Percentiles rank a stretch among this genome's conserved stretches.
phyloP scores from a whole-genome alignment of 1,284 basidiomycete species.

The Fomitopsis betulina region DNA sequence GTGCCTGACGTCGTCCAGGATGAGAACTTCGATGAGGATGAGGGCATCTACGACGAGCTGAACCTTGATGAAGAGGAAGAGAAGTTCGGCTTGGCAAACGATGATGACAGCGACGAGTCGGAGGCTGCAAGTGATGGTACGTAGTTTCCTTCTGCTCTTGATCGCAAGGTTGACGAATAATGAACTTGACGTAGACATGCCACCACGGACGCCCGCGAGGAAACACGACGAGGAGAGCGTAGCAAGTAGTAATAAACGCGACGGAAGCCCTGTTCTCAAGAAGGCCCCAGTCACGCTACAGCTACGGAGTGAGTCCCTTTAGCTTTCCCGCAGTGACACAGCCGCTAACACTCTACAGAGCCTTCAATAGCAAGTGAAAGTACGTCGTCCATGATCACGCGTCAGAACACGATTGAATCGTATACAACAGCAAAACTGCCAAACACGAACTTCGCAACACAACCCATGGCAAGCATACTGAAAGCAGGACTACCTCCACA shows the following conservation, averaged over 20 bases:
- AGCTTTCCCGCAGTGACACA: not conserved
- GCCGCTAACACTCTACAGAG: constrained; percentile 28
- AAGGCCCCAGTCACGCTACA: constrained; percentile 59
- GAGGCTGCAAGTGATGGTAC: constrained; percentile 69
- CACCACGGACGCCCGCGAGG: constrained; percentile 60
- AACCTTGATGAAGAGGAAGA: constrained; percentile 98
- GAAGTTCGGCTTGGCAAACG: constrained; percentile 74
- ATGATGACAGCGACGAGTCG: constrained; percentile 70
- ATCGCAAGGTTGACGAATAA: not conserved
- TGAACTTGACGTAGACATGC: constrained; percentile 34
- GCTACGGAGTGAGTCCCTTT: constrained; percentile 52
- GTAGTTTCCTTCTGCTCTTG: not conserved
- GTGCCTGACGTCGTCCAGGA: constrained; percentile 51
- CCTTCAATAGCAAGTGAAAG: constrained; percentile 43
- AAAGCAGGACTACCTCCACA: constrained; percentile 61
- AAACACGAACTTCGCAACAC: constrained; percentile 75
- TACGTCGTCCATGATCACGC: constrained; percentile 25
- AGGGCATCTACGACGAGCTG: constrained; percentile 97
- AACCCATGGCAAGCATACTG: constrained; percentile 78
- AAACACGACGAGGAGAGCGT: constrained; percentile 75
- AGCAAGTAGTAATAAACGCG: constrained; percentile 65
- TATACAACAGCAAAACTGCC: constrained; percentile 62
- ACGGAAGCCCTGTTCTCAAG: constrained; percentile 76
- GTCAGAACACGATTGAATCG: constrained; percentile 1
- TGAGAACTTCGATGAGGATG: constrained; percentile 96